Conservation (phyloP, 306 rosid species). For the Alnus glutinosa region DNA sequence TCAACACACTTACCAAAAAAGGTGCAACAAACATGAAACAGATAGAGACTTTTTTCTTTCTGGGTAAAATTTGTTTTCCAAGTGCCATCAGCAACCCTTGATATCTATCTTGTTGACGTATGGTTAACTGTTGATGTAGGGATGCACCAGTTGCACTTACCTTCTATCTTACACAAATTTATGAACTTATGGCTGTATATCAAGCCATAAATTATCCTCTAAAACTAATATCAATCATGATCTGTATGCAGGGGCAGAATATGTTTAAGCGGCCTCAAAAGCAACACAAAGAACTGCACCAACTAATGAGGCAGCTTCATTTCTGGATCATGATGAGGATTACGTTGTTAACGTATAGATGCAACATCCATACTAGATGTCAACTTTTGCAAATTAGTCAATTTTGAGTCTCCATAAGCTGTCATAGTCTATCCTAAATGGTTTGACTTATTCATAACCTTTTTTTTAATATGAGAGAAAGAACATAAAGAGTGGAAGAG, state of each 20-base stretch:
- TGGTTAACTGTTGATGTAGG: neutral
- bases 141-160: neutral
- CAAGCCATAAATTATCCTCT: neutral
- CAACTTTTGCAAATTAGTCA: too few relatives aligned
- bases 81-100: neutral
- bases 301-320: slow-evolving; percentile 7
- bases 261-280: slow-evolving; percentile 19
- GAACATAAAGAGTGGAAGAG: slow-evolving; percentile 18
- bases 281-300: slow-evolving; percentile 14
- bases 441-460: neutral
- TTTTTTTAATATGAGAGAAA: slow-evolving; percentile 16
- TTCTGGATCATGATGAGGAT: slow-evolving; percentile 24
- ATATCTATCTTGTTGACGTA: neutral
- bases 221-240: slow-evolving; percentile 10
- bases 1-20: neutral
- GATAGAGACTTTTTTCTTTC: neutral
- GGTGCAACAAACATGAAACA: neutral
- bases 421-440: neutral
- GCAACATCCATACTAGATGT: too few relatives aligned
- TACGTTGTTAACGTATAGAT: slow-evolving; percentile 17
- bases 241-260: neutral
- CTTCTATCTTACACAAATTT: neutral
- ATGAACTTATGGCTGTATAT: neutral
- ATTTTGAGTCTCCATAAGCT: slow-evolving; percentile 6
- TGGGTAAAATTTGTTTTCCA: neutral